A percentile compares a stretch with the other conserved stretches of the same genome.
phyloP scores from a whole-genome alignment of 805 yeast genomes.

The Ascoidea rubescens region DNA sequence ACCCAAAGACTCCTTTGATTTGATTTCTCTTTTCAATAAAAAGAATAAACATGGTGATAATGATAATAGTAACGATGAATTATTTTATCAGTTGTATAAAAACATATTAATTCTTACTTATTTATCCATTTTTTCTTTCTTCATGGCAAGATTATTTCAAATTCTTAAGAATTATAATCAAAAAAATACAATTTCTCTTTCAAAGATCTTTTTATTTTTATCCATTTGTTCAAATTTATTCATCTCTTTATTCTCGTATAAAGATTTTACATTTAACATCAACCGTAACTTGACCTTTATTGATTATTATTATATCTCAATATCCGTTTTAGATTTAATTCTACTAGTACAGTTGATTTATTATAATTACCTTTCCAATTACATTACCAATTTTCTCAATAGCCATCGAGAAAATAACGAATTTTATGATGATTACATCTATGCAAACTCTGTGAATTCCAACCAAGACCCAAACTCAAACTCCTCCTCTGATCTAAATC shows the following conservation, averaged over 20 bases:
- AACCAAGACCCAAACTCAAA: not conserved
- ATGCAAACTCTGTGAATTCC: not conserved
- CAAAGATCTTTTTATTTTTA: not conserved
- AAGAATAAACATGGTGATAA: no score
- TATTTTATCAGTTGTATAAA: no score
- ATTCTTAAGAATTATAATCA: no score
- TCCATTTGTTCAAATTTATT: not conserved
- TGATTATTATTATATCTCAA: not conserved
- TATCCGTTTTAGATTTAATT: not conserved
- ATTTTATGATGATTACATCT: not conserved
- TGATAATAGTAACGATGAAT: no score
- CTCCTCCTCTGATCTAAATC: no score
- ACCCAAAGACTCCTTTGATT: no score
- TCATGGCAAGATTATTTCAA: not conserved
- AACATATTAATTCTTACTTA: not conserved
- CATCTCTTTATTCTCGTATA: no score
- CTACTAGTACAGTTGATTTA: no score
- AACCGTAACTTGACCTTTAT: not conserved
- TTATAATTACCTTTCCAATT: no score
- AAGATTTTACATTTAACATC: not conserved
- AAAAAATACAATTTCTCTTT: not conserved
- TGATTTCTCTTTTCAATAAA: not conserved
- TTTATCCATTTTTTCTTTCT: not conserved
- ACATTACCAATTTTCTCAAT: not conserved
- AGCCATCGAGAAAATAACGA: no score